Evolutionary conservation across 2,329 filamentous ascomycete species (phyloP), one percentile per base, ranked within the genome.

Genomic region (Fusarium sp.): DNA sequence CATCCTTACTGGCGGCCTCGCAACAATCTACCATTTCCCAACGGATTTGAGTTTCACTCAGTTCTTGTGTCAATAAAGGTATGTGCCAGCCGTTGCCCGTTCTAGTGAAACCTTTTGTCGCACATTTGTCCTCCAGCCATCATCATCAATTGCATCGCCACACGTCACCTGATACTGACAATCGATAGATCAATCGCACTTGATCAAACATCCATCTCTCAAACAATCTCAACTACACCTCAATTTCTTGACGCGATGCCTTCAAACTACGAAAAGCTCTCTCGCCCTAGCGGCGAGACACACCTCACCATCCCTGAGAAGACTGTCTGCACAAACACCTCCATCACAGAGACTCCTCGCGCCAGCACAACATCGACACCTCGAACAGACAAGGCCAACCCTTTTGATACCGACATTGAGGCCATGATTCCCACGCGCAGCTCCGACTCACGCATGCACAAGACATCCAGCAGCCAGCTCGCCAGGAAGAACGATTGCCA

Each of bases 381-480:
- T 2, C 76, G 77, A 42, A 83, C 83, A 2, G 78, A 80, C 40
- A 77, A 78, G 40, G 79, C 76, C 60, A 86, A 87, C 69, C 86
- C 86, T 22, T 89, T 88, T 72, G 87, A 89, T 52, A 84, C 85
- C 7, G 87, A 89, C 68, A 80, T 89, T 49, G 87, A 89, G 75
- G 86, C 85, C 36, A 83, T 85, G 78, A 76, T 84, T 44, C 79
- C 83, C 15, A 65, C 68, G 3, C 52, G 65, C 18, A 73, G 68
- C 3, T 67, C 69, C 18, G 72, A 74, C 3, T 68, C 58, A 48
- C 80, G 78, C 59, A 74, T 74, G 22, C 72, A 68, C 78, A 84
- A 72, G 45, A 64, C 64, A 24, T 69, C 74, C 8, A 70, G 63
- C 51, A 76, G 72, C 38, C 66, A 74, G 10, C 61, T 76, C 28